Evolutionary conservation across 352 stramenopile species (phyloP).

Genomic region (Pythium apleroticum): DNA sequence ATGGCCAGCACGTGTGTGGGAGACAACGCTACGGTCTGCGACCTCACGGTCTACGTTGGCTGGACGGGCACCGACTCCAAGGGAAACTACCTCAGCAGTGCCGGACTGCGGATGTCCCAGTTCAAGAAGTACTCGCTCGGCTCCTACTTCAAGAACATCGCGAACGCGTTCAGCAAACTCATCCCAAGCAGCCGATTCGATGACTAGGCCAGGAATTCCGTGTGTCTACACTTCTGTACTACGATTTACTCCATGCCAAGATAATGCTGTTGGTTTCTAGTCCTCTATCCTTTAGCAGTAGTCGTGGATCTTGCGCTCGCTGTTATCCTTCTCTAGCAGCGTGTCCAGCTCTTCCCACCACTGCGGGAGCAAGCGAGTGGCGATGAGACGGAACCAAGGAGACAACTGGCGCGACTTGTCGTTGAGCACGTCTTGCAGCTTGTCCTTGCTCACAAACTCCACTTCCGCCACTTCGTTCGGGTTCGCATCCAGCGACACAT

Average conservation of each 20-base stretch:
- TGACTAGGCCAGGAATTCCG: constrained; percentile 12
- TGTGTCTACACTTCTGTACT: not conserved
- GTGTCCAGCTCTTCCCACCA: constrained; percentile 77
- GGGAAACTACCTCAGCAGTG: constrained; percentile 77
- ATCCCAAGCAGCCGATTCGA: constrained; percentile 52
- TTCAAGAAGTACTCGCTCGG: constrained; percentile 84
- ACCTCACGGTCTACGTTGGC: constrained; percentile 75
- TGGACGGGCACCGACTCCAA: constrained; percentile 82
- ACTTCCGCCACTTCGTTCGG: constrained; percentile 92
- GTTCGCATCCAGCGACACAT: constrained; percentile 88
- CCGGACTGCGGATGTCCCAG: constrained; percentile 76
- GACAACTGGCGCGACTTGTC: constrained; percentile 62
- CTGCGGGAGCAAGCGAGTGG: constrained; percentile 54
- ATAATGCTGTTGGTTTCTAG: constrained; percentile 1
- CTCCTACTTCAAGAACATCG: constrained; percentile 71
- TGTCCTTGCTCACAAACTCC: constrained; percentile 85
- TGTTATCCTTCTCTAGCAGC: constrained; percentile 53
- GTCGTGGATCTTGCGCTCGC: constrained; percentile 59
- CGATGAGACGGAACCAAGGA: constrained; percentile 87
- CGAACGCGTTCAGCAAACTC: constrained; percentile 48
- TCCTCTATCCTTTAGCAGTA: constrained; percentile 32
- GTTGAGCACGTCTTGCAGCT: constrained; percentile 54
- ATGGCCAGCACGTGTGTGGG: constrained; percentile 32
- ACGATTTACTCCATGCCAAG: not conserved
- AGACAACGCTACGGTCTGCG: constrained; percentile 50